Conservation (phyloP, 768 basidiomycete genomes). For the Chalciporus chontae region DNA sequence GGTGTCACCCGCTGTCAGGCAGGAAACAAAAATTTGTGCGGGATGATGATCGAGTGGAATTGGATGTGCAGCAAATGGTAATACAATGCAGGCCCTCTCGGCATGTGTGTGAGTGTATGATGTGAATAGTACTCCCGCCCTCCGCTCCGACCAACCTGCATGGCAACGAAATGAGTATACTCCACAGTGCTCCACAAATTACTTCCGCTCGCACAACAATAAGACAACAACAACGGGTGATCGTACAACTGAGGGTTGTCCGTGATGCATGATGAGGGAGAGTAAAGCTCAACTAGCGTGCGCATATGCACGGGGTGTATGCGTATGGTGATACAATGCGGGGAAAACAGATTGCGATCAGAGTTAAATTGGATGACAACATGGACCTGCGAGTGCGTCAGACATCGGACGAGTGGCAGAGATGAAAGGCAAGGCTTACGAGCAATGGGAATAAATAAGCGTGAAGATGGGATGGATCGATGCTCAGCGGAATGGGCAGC, state of each 20-base stretch:
- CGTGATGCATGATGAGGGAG: slow-evolving; percentile 5
- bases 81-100: slow-evolving; percentile 29
- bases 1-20: no score
- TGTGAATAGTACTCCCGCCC: slow-evolving; percentile 12
- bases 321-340: slow-evolving; percentile 34
- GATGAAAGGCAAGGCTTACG: slow-evolving; percentile 15
- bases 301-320: slow-evolving; percentile 34
- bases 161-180: slow-evolving; percentile 11
- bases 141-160: slow-evolving; percentile 24
- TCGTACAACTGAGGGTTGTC: slow-evolving; percentile 29
- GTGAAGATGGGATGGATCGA: slow-evolving; percentile 7
- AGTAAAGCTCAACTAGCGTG: slow-evolving; percentile 26
- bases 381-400: slow-evolving; percentile 20
- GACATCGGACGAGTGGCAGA: neutral
- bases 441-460: slow-evolving; percentile 29
- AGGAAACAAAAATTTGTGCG: neutral
- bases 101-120: slow-evolving; percentile 23
- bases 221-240: slow-evolving; percentile 9
- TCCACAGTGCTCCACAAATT: slow-evolving; percentile 12
- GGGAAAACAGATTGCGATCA: slow-evolving; percentile 29
- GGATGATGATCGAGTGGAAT: slow-evolving; percentile 7
- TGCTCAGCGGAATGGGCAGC: slow-evolving; percentile 62
- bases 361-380: slow-evolving; percentile 29
- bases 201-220: slow-evolving; percentile 6
- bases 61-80: slow-evolving; percentile 11